Evolutionary conservation across 805 yeast species (phyloP).

Genomic region (Wickerhamiella vanderwaltii): DNA sequence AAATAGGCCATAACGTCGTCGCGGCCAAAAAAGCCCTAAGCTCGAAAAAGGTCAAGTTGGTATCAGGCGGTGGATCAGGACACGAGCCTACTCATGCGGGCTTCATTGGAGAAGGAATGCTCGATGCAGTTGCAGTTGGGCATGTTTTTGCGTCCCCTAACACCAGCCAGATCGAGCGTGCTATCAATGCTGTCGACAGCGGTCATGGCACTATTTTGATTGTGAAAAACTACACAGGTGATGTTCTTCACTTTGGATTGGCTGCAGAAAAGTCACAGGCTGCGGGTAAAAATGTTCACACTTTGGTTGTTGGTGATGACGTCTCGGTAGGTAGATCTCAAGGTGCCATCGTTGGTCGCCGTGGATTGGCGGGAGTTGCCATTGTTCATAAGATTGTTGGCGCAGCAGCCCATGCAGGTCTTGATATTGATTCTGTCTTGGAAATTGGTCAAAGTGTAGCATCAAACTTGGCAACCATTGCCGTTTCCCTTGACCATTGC

Average conservation of each 20-base stretch:
- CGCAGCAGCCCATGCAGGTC: slow-evolving; percentile 40
- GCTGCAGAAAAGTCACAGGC: slow-evolving; percentile 82
- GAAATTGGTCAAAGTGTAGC: slow-evolving; percentile 49
- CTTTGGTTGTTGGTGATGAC: slow-evolving; percentile 78
- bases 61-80: slow-evolving; percentile 93
- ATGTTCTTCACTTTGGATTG: slow-evolving; percentile 80
- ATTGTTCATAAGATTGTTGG: slow-evolving; percentile 79
- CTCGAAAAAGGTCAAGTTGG: slow-evolving; percentile 46
- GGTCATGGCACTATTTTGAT: slow-evolving; percentile 60
- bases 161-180: slow-evolving; percentile 73
- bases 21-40: slow-evolving; percentile 8
- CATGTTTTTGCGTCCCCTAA: slow-evolving; percentile 89
- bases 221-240: slow-evolving; percentile 92
- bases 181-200: slow-evolving; percentile 46
- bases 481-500: slow-evolving; percentile 81
- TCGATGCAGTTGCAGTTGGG: slow-evolving; percentile 76
- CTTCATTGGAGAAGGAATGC: slow-evolving; percentile 69
- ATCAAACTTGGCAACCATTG: slow-evolving; percentile 66
- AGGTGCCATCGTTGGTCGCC: slow-evolving; percentile 84
- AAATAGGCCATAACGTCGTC: slow-evolving; percentile 8
- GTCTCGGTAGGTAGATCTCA: slow-evolving; percentile 87
- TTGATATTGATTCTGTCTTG: slow-evolving; percentile 41
- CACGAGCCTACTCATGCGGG: slow-evolving; percentile 95
- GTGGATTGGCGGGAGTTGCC: slow-evolving; percentile 88
- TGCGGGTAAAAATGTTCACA: slow-evolving; percentile 57